Evolutionary conservation across 1,284 basidiomycete species (phyloP), one percentile per base, ranked within the genome.

Genomic region (Omphalotus olearius): DNA sequence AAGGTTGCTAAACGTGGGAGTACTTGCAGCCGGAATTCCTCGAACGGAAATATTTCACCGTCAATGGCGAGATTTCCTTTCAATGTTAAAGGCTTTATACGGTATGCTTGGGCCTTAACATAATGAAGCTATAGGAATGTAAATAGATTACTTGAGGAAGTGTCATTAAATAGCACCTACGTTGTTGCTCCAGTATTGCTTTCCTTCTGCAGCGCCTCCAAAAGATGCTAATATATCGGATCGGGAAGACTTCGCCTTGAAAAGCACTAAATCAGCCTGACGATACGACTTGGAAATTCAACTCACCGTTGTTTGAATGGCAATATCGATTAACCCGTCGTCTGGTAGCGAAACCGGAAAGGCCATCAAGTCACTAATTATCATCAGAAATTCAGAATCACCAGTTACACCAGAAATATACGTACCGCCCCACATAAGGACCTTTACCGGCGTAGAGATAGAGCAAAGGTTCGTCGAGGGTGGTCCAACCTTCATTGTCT

Each of bases 21-120:
- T 4, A 91, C 83, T 66, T 97, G 91, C 4, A 97, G 87, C 60
- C 93, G 83, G 66, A 88, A 94, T 51, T 85, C 79, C 59, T 85
- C 78, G 60, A 91, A 91, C 1, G 88, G 85, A 61, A 85, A 88
- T 13, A 71, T 67, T 69, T 98, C 95, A 14, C 95, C 95, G 62
- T 98, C 95, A 52, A 93, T 74, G 6, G 82, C 73, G 48, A 91
- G 66, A 57, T 72, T 69, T 2, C 83, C 84, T 30, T 79, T 74
- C 17, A 68, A 51, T 3, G 69, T 63, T 30, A 84, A 70, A 10
- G 90, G 88, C 59, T 85, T 86, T 25, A 89, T 75, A 23, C 85
- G 80, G 63, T 89, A 91, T 1, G 89, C 88, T 42, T 80, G 69
- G 30, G 83, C 88, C 67, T 93, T 91, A 66, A 83, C 80, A 67